Base-by-base conservation (phyloP, 306 rosid genomes). In the Fragaria iinumae region DNA sequence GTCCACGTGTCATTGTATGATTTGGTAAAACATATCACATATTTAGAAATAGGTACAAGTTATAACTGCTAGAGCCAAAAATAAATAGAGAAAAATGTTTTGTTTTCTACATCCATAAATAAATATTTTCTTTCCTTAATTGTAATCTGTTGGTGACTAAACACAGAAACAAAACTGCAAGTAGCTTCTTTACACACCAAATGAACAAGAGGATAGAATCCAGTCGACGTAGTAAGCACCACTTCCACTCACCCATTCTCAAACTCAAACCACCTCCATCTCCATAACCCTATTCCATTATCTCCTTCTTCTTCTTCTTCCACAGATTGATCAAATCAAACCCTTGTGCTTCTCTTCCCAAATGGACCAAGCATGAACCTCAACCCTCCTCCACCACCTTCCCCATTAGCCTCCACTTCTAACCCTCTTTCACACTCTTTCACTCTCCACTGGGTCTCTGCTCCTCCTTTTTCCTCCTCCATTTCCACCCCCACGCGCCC, bases 311-410 rank as follows among this genome's bases (percentile, higher is more conserved):
- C 13, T 27, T 53, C 11, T 23, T 36, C 18, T 12, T 17, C 73
- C 65, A 65, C 18, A 44, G 12, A 38, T 62, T 27, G n/a, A 34
- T 55, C 21, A 27, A 11, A 14, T 10, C 13, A 47, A 47, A 47
- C 17, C 32, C 38, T 34, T 44, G 44, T 56, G 11, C 47, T 48
- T 52, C 39, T 45, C 8, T 62, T 32, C 62, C 62, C 83, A 71
- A 72, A 93, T 91, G 98, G 92, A 69, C 65, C 81, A 83, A 71
- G 79, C 73, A 93, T 93, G 98, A 93, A 84, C 77, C 65, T 84
- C 8, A 73, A 78, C 14, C 82, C 86, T 2, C 79, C 77, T 8
- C 82, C 82, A 2, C 69, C 88, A 29, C 69, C 77, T 13, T 75
- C 85, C 3, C 60, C 81, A 39, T 53, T 25, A 4, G 5, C 76